Conservation (phyloP, 805 yeast genomes). For the Yarrowia sp. region DNA sequence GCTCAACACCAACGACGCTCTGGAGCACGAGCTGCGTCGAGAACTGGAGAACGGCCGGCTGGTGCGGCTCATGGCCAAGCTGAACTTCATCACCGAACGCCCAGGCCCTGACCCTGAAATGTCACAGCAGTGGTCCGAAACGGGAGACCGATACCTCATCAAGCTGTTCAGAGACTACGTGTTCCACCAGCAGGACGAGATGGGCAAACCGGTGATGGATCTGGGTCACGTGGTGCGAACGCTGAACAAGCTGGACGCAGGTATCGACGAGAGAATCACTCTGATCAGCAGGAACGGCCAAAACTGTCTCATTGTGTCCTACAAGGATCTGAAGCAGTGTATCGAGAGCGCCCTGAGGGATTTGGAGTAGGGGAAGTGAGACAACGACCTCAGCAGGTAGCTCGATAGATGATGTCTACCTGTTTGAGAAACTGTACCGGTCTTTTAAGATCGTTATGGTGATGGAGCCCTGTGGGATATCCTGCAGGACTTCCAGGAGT, state of each 20-base stretch:
- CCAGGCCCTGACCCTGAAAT: conserved; percentile 45
- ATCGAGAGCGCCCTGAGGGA: conserved; percentile 72
- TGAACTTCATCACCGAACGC: conserved; percentile 77
- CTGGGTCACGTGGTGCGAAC: conserved; percentile 79
- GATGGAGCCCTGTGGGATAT: too few species aligned
- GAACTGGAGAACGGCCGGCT: conserved; percentile 90
- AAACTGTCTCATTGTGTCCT: conserved; percentile 82
- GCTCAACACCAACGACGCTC: conserved; percentile 43
- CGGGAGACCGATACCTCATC: conserved; percentile 76
- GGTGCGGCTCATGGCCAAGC: conserved; percentile 79
- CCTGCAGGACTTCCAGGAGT: too few species aligned
- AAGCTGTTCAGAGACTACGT: conserved; percentile 81
- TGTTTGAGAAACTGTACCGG: too few species aligned
- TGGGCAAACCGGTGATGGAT: conserved; percentile 79
- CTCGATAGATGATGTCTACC: too few species aligned
- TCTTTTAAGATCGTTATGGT: too few species aligned
- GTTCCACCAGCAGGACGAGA: conserved; percentile 81
- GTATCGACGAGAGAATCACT: conserved; percentile 80
- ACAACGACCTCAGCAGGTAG: too few species aligned
- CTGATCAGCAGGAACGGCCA: conserved; percentile 85
- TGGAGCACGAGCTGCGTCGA: conserved; percentile 56
- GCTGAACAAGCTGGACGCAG: conserved; percentile 90
- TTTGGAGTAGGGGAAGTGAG: conserved; percentile 47
- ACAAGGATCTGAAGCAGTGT: conserved; percentile 74
- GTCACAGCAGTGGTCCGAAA: conserved; percentile 64